Conservation (phyloP, 2,329 filamentous ascomycete genomes). For the Aspergillus tanneri region DNA sequence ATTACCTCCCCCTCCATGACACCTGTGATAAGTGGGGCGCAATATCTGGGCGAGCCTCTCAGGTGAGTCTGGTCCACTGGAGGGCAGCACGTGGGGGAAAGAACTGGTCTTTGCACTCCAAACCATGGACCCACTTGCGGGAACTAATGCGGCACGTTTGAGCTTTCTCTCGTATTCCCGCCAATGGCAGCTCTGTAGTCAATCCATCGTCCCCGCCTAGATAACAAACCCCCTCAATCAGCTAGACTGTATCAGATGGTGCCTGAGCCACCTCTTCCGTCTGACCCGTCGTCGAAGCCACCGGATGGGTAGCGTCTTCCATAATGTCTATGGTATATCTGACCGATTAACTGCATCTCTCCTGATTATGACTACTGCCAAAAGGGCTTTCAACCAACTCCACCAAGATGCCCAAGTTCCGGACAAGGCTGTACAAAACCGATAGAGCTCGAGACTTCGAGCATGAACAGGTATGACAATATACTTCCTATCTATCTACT, state of each 20-base stretch:
- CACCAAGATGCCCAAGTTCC: slow-evolving; percentile 34
- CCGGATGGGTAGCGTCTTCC: no score
- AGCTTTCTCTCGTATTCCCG: background rate
- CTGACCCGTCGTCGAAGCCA: background rate
- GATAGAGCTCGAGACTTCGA: slow-evolving; percentile 46
- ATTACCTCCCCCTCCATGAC: no score
- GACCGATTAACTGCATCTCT: slow-evolving; percentile 5
- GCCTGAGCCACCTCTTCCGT: no score
- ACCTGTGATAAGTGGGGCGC: background rate
- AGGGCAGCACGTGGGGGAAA: slow-evolving; percentile 17
- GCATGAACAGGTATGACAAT: slow-evolving; percentile 38
- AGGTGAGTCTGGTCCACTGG: background rate
- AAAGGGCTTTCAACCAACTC: no score
- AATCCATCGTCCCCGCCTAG: no score
- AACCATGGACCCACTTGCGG: slow-evolving; percentile 1
- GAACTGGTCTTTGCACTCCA: slow-evolving; percentile 15
- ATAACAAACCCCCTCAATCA: no score
- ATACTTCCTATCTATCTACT: background rate
- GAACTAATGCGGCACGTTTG: slow-evolving; percentile 9
- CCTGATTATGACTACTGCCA: no score
- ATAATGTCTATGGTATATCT: no score
- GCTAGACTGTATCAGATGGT: no score
- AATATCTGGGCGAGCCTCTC: background rate
- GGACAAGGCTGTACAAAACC: slow-evolving; percentile 42
- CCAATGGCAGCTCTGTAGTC: no score